Percentiles rank a stretch among this genome's conserved stretches.
Conservation (phyloP, 371 early-diverging fungal genomes). For the Nematocida sp. region DNA sequence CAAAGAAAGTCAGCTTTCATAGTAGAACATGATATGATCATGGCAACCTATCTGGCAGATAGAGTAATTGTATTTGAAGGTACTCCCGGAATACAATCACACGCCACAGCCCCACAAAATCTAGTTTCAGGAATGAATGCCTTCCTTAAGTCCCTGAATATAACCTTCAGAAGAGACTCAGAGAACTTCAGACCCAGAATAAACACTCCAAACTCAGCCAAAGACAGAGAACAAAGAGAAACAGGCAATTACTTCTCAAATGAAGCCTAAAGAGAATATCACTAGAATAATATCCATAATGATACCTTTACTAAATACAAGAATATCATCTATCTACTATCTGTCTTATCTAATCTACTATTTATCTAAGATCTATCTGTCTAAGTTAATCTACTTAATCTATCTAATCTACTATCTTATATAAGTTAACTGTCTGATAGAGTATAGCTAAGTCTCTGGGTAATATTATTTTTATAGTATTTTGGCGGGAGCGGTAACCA, state of each 20-base stretch:
- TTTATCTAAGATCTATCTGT: no score
- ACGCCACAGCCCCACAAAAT: constrained; percentile 78
- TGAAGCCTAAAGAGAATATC: neutral
- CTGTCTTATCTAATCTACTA: no score
- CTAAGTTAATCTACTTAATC: no score
- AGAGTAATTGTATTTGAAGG: constrained; percentile 95
- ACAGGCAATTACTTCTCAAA: constrained; percentile 79
- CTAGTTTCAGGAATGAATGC: constrained; percentile 91
- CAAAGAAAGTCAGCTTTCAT: constrained; percentile 94
- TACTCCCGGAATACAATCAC: constrained; percentile 70
- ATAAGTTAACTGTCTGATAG: no score
- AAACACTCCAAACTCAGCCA: constrained; percentile 88
- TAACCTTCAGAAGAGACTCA: constrained; percentile 97
- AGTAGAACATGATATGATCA: constrained; percentile 99
- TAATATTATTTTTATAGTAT: no score
- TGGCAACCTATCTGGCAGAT: constrained; percentile 99
- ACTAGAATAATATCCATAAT: no score
- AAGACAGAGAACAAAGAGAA: constrained; percentile 94
- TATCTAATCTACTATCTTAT: no score
- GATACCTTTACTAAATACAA: no score
- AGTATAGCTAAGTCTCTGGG: no score
- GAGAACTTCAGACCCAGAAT: constrained; percentile 95
- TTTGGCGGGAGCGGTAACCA: constrained; percentile 8
- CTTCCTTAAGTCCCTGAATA: constrained; percentile 83
- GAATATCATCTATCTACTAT: no score